Conservation (phyloP, 2,329 filamentous ascomycete species). For the Zymoseptoria brevis region DNA sequence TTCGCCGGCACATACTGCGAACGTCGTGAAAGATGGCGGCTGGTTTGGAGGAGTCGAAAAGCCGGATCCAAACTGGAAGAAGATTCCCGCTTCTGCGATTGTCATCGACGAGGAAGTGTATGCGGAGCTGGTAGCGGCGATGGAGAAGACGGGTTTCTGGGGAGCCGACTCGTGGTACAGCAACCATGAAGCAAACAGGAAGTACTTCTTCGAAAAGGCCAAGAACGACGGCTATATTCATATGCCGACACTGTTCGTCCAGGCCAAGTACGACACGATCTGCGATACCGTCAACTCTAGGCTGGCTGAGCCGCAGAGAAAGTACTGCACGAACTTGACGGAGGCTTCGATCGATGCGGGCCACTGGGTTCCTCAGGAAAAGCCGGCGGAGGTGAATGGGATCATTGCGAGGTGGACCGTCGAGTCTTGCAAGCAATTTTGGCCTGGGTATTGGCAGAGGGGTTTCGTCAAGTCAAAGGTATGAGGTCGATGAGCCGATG, state of each 20-base stretch:
- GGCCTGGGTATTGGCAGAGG: conserved; percentile 9
- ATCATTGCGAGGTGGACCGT: conserved; percentile 20
- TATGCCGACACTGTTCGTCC: conserved; percentile 34
- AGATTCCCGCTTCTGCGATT: conserved; percentile 26
- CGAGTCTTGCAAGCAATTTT: conserved; percentile 9
- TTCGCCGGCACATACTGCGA: conserved; percentile 15
- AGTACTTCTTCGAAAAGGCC: conserved; percentile 33
- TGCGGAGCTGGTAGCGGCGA: conserved; percentile 26
- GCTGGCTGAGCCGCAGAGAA: conserved; percentile 30
- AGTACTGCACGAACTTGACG: conserved; percentile 33
- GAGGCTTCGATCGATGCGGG: conserved; percentile 29
- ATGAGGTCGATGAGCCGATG: not conserved
- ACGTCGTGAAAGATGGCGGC: conserved; percentile 22
- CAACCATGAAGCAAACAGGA: conserved; percentile 37
- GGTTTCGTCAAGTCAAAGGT: conserved; percentile 2
- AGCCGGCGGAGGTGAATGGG: conserved; percentile 18
- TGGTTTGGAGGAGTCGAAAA: conserved; percentile 27
- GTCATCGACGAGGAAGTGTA: conserved; percentile 22
- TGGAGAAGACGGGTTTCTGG: conserved; percentile 36
- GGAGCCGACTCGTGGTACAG: conserved; percentile 36
- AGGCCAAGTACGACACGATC: conserved; percentile 34
- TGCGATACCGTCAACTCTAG: conserved; percentile 31
- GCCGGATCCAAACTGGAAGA: conserved; percentile 18
- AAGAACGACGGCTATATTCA: conserved; percentile 29
- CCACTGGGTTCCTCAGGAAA: conserved; percentile 21